These are phyloP conservation scores for Wallacemonas sp. DNA, from an alignment of 208 protist species.

Conservation along the genomic window DNA sequence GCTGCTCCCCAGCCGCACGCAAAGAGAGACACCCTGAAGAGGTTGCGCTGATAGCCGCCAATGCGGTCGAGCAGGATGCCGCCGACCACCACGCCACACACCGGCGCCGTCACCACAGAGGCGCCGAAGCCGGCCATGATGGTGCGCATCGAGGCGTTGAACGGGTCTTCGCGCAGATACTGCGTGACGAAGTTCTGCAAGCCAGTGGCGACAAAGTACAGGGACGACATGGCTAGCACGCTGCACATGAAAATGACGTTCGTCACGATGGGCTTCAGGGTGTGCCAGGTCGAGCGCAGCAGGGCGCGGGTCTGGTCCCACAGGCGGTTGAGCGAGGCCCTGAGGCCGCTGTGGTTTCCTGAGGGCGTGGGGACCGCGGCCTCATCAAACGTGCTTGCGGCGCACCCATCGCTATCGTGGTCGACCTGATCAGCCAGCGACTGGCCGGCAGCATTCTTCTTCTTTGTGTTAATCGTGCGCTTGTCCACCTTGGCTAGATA, in stretches of 20 bases:
- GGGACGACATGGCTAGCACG: slow-evolving; percentile 73
- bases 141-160: slow-evolving; percentile 75
- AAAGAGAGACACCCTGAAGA: slow-evolving; percentile 57
- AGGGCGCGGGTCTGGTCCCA: slow-evolving; percentile 13
- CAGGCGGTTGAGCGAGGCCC: slow-evolving; percentile 6
- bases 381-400: not conserved
- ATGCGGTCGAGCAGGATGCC: slow-evolving; percentile 83
- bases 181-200: slow-evolving; percentile 92
- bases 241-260: slow-evolving; percentile 78
- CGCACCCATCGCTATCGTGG: not conserved
- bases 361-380: not conserved
- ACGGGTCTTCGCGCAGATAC: slow-evolving; percentile 78
- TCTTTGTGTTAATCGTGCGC: slow-evolving; percentile 44
- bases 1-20: slow-evolving; percentile 42
- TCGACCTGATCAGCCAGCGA: not conserved
- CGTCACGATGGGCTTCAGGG: slow-evolving; percentile 27
- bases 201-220: slow-evolving; percentile 92
- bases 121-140: slow-evolving; percentile 84
- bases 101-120: slow-evolving; percentile 76
- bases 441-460: not conserved
- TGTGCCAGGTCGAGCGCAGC: slow-evolving; percentile 14
- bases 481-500: slow-evolving; percentile 53
- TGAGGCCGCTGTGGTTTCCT: not conserved
- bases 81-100: slow-evolving; percentile 80
- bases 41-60: slow-evolving; percentile 82